Conservation (phyloP, 352 stramenopile genomes). For the Globisporangium barbulae region DNA sequence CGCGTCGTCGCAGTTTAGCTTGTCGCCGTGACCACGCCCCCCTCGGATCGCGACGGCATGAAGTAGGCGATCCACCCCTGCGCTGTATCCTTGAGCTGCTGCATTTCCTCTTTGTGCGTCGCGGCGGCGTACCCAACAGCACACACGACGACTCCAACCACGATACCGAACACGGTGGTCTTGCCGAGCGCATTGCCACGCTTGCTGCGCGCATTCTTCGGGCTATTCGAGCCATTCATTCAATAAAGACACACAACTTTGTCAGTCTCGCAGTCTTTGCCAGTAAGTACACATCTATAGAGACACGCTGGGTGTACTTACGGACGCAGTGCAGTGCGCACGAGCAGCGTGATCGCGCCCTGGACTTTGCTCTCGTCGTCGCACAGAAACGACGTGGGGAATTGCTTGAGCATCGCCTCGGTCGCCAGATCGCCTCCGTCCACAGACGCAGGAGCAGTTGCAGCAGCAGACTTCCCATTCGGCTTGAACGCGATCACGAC, state of each 20-base stretch:
- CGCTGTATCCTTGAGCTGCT: neutral
- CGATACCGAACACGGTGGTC: conserved; percentile 17
- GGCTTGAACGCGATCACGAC: conserved; percentile 58
- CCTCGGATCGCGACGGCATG: neutral
- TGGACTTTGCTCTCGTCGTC: conserved; percentile 34
- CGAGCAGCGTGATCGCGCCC: conserved; percentile 32
- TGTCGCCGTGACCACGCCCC: neutral
- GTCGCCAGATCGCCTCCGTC: conserved; percentile 28
- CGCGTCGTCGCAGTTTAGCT: neutral
- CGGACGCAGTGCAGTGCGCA: conserved; percentile 50
- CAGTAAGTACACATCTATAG: conserved; percentile 1
- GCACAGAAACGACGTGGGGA: conserved; percentile 38
- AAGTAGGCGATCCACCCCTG: neutral
- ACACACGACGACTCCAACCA: neutral
- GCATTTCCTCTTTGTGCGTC: neutral
- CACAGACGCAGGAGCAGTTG: conserved; percentile 16
- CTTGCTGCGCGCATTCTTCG: conserved; percentile 49
- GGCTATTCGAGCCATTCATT: conserved; percentile 17
- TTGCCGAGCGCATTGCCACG: conserved; percentile 25
- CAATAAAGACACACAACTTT: neutral
- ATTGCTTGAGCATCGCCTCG: conserved; percentile 55
- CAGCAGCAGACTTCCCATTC: neutral
- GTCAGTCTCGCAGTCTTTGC: neutral
- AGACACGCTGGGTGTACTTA: conserved; percentile 24
- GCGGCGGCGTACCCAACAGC: neutral